A percentile compares a stretch with the other conserved stretches of the same genome.
These are phyloP conservation scores for Vitellaria paradoxa DNA, from an alignment of 179 eudicot genomes.

Conservation along the genomic window DNA sequence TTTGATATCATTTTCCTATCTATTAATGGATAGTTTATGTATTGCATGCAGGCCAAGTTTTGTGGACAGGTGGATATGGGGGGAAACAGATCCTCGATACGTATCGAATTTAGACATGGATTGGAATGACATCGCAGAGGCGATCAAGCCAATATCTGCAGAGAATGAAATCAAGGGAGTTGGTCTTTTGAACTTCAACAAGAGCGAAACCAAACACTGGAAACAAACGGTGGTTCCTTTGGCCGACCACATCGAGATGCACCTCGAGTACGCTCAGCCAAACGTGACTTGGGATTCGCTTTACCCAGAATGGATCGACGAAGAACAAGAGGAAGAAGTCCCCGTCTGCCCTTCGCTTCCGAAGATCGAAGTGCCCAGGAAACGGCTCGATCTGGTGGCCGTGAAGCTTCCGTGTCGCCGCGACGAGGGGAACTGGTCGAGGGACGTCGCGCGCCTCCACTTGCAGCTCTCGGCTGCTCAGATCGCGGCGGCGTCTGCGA, in stretches of 20 bases:
- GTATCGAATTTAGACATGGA: slow-evolving; percentile 41
- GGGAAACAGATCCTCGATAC: slow-evolving; percentile 52
- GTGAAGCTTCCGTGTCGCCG: slow-evolving; percentile 66
- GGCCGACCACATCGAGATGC: slow-evolving; percentile 39
- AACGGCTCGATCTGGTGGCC: slow-evolving; percentile 52
- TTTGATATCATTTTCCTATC: neutral
- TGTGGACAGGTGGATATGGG: slow-evolving; percentile 61
- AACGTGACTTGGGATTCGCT: slow-evolving; percentile 62
- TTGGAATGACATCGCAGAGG: slow-evolving; percentile 54
- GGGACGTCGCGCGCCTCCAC: slow-evolving; percentile 76
- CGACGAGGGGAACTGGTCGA: slow-evolving; percentile 56
- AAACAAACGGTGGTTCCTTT: slow-evolving; percentile 37
- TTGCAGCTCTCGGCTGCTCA: slow-evolving; percentile 68
- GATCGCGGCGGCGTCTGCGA: slow-evolving; percentile 48
- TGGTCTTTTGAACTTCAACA: slow-evolving; percentile 65
- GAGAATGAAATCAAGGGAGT: slow-evolving; percentile 18
- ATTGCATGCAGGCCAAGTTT: slow-evolving; percentile 29
- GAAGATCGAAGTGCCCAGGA: slow-evolving; percentile 41
- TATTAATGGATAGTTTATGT: neutral
- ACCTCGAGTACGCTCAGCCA: slow-evolving; percentile 36
- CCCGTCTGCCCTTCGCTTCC: slow-evolving; percentile 68
- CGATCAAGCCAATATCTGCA: slow-evolving; percentile 30
- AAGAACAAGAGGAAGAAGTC: slow-evolving; percentile 71
- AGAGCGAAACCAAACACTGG: slow-evolving; percentile 45
- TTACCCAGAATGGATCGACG: slow-evolving; percentile 91